Conservation (phyloP, 1,284 basidiomycete species). For the Abortiporus biennis region DNA sequence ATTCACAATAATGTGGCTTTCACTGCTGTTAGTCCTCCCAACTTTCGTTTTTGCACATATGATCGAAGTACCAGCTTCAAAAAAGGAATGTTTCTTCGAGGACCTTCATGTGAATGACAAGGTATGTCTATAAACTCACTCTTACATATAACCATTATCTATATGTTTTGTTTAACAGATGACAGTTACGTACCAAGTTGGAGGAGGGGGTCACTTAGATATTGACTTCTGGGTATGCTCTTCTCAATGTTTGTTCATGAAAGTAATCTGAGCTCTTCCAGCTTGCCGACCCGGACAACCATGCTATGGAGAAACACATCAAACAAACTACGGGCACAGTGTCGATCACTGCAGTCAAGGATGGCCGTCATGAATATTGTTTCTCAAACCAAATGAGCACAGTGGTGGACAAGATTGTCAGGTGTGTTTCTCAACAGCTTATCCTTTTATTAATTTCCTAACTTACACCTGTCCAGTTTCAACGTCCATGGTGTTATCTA, state of each 20-base stretch:
- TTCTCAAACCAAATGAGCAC: conserved; percentile 98
- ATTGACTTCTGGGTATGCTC: conserved; percentile 88
- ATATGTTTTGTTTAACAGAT: conserved; percentile 51
- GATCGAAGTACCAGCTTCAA: conserved; percentile 68
- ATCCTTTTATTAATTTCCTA: conserved; percentile 2
- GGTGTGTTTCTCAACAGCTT: conserved; percentile 40
- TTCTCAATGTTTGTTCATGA: conserved; percentile 1
- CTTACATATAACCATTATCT: background rate
- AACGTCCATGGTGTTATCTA: conserved; percentile 98
- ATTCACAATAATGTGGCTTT: conserved; percentile 25
- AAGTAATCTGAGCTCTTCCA: conserved; percentile 24
- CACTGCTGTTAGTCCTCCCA: conserved; percentile 37
- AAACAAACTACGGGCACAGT: conserved; percentile 88
- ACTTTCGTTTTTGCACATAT: conserved; percentile 52
- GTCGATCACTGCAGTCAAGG: conserved; percentile 80
- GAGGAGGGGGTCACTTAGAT: conserved; percentile 93
- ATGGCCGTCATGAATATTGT: conserved; percentile 93
- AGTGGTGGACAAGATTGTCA: conserved; percentile 91
- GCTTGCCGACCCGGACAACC: conserved; percentile 74
- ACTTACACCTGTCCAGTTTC: conserved; percentile 55
- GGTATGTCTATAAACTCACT: conserved; percentile 35
- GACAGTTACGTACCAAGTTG: conserved; percentile 99
- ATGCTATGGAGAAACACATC: conserved; percentile 71
- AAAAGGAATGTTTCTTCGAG: conserved; percentile 98
- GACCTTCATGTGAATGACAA: conserved; percentile 94